Conservation (phyloP, 1,139 yeast species). For the Geotrichum bryndzae region DNA sequence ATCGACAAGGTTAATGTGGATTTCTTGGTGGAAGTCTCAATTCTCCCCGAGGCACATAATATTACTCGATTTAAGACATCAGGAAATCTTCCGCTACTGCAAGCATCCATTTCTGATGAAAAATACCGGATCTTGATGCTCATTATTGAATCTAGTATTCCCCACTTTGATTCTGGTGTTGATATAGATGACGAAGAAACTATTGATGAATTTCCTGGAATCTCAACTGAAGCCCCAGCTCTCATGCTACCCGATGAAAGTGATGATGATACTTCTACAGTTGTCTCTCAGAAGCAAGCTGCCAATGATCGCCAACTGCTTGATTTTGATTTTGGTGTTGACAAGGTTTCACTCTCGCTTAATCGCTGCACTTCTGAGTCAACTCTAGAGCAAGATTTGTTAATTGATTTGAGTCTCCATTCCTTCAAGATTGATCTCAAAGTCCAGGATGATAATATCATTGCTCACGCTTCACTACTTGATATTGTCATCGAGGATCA, state of each 20-base stretch:
- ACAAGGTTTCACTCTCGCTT: conserved; percentile 54
- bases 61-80: conserved; percentile 67
- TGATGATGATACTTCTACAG: neutral
- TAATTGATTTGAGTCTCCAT: conserved; percentile 70
- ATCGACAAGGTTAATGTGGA: conserved; percentile 71
- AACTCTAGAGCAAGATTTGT: conserved; percentile 55
- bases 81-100: conserved; percentile 72
- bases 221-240: conserved; percentile 10
- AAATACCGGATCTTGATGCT: conserved; percentile 86
- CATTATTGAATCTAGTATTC: conserved; percentile 63
- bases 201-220: neutral
- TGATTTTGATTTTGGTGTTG: conserved; percentile 66
- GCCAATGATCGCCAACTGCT: conserved; percentile 44
- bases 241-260: neutral
- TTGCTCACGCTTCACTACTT: conserved; percentile 54
- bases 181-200: conserved; percentile 10
- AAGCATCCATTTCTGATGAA: conserved; percentile 71
- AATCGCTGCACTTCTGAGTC: conserved; percentile 60
- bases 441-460: conserved; percentile 56
- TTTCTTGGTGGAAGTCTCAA: conserved; percentile 70
- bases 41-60: conserved; percentile 69
- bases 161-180: conserved; percentile 43
- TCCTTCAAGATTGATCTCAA: conserved; percentile 51
- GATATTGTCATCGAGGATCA: conserved; percentile 70
- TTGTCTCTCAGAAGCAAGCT: neutral